Conservation (phyloP, 2,329 filamentous ascomycete species). For the Claviceps humidiphila region DNA sequence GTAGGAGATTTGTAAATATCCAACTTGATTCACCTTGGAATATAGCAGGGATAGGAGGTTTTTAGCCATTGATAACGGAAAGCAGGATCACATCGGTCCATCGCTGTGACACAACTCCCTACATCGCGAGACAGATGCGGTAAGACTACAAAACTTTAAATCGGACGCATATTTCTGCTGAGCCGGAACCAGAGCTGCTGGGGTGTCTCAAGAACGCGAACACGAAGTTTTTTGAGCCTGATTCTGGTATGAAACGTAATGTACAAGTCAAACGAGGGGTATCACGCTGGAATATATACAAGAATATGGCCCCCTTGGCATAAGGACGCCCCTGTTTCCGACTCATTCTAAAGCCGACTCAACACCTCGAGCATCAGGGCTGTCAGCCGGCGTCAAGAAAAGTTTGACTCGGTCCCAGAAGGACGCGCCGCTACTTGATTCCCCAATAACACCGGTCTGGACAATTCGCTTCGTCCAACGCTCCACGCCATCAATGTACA, state of each 20-base stretch:
- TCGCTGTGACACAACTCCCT: too few species aligned
- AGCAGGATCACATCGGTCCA: too few species aligned
- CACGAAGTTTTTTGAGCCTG: background rate
- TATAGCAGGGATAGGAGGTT: too few species aligned
- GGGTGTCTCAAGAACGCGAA: too few species aligned
- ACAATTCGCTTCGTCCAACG: conserved; percentile 55
- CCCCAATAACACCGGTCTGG: conserved; percentile 23
- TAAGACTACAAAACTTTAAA: too few species aligned
- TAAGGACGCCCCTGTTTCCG: background rate
- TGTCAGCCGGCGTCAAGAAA: background rate
- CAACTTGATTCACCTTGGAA: too few species aligned
- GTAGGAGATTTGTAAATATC: too few species aligned
- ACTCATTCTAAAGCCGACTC: background rate
- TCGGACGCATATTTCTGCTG: too few species aligned
- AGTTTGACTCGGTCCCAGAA: conserved; percentile 33
- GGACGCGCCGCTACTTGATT: conserved; percentile 21
- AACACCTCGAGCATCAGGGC: background rate
- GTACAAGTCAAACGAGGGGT: conserved; percentile 1
- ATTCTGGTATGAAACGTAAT: background rate
- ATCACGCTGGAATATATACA: conserved; percentile 2
- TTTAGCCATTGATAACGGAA: too few species aligned
- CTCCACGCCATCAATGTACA: conserved; percentile 72
- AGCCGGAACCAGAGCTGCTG: too few species aligned
- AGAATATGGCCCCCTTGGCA: background rate
- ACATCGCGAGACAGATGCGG: too few species aligned